Conservation (phyloP, 352 stramenopile genomes). For the Elongisporangium prolatum region DNA sequence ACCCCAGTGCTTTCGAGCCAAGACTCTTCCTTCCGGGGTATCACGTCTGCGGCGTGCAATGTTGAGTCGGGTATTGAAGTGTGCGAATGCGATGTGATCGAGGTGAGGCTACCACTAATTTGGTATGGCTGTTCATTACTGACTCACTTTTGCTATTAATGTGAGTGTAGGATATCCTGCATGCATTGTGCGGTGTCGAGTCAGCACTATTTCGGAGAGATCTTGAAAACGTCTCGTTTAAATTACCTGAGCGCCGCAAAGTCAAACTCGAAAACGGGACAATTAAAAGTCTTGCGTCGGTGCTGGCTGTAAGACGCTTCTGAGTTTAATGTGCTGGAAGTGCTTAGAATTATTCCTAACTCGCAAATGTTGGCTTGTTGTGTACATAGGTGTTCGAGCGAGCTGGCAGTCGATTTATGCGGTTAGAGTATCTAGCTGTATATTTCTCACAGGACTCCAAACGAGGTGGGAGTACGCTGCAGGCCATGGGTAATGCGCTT, state of each 20-base stretch:
- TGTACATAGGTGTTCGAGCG: constrained; percentile 32
- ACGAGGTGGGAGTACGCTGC: constrained; percentile 56
- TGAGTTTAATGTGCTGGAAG: neutral
- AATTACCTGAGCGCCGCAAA: constrained; percentile 29
- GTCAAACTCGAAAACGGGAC: constrained; percentile 42
- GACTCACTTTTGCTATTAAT: neutral
- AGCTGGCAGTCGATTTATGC: constrained; percentile 47
- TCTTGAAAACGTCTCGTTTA: constrained; percentile 29
- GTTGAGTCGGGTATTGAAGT: constrained; percentile 26
- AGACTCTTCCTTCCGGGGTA: constrained; percentile 11
- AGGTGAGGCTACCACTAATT: constrained; percentile 28
- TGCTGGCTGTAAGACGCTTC: constrained; percentile 32
- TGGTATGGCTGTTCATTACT: neutral
- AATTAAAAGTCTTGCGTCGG: constrained; percentile 27
- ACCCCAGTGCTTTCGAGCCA: constrained; percentile 13
- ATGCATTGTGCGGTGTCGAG: constrained; percentile 55
- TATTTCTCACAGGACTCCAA: constrained; percentile 61
- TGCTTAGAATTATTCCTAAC: neutral
- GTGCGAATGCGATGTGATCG: constrained; percentile 48
- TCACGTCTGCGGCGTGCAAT: constrained; percentile 7
- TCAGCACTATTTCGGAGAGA: constrained; percentile 52
- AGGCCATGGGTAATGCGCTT: constrained; percentile 52
- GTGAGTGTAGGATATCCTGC: constrained; percentile 41
- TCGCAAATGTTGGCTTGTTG: neutral
- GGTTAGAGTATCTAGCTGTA: constrained; percentile 55